Base-by-base conservation (phyloP, 768 basidiomycete genomes). In the Pluteus cervinus region DNA sequence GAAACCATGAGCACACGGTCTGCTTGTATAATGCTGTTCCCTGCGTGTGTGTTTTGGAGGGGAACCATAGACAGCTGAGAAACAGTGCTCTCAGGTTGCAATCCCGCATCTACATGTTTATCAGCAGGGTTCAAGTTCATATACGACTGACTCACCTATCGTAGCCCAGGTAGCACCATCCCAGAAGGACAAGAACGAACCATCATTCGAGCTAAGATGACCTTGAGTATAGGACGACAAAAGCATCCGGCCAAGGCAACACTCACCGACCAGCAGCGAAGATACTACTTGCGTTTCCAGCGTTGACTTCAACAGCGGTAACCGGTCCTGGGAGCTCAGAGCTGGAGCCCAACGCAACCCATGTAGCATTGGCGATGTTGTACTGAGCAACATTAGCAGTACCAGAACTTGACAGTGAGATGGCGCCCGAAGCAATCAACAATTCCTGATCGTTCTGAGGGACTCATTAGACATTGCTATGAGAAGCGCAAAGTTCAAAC, bases 1-100 rank as follows among this genome's bases (percentile, higher is more conserved):
- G 91, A 89, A 17, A 94, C 75, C 73, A 97, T 75, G 22, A 99
- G 67, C 75, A 93, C 81, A 28, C 94, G 80, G 58, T 99, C 88
- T 5, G 73, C 59, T 57, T 94, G 76, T 42, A 96, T 78, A 14
- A 87, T 60, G 20, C 75, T 71, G 45, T 82, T 86, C 22, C 71
- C 66, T 11, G 65, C 44, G 52, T 96, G 88, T n/a, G 75, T 76
- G 44, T 80, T 71, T 50, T 81, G 77, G 12, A 97, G 65, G 7
- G 94, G 94, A 14, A 98, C 93, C 77, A 99, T 89, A 1, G 76
- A 68, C 26, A 99, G 66, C 56, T 93, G 89, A 15, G 86, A 75
- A 32, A 98, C 70, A 31, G 76, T 74, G 11, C 84, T 81, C 21
- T 66, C 63, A 20, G 66, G 62, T 39, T 71, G 58, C 11, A 88